A percentile compares a stretch with the other conserved stretches of the same genome.
Conservation (phyloP, 768 basidiomycete genomes). For the Termitomyces sp. region DNA sequence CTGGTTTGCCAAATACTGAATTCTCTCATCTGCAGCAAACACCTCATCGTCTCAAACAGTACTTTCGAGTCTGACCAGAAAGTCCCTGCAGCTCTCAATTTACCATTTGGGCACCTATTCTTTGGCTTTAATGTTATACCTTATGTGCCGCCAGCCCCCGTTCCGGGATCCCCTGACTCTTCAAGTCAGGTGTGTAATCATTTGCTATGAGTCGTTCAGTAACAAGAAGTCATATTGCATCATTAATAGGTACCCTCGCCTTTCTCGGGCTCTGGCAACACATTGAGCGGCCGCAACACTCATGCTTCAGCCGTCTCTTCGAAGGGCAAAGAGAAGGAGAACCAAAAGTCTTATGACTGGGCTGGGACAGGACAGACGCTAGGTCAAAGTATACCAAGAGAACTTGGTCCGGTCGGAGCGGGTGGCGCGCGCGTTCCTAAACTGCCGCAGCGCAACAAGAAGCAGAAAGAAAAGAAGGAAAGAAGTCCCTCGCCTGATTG, state of each 20-base stretch:
- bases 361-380: slow-evolving; percentile 47
- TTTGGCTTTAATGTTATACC: slow-evolving; percentile 87
- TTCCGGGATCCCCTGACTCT: slow-evolving; percentile 23
- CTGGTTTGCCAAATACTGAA: slow-evolving; percentile 8
- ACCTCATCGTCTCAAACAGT: slow-evolving; percentile 77
- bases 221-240: slow-evolving; percentile 3
- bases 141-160: slow-evolving; percentile 47
- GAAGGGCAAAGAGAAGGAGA: slow-evolving; percentile 51
- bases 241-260: slow-evolving; percentile 30
- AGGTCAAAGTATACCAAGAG: slow-evolving; percentile 30
- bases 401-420: slow-evolving; percentile 43
- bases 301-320: slow-evolving; percentile 22
- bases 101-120: slow-evolving; percentile 93
- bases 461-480: slow-evolving; percentile 31
- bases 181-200: not conserved
- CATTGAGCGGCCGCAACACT: slow-evolving; percentile 48
- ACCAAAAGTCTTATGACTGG: slow-evolving; percentile 31
- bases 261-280: slow-evolving; percentile 66
- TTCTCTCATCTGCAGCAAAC: slow-evolving; percentile 46
- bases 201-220: not conserved
- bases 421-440: slow-evolving; percentile 49
- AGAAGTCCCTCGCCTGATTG: slow-evolving; percentile 75
- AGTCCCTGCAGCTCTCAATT: slow-evolving; percentile 83
- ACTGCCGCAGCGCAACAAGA: slow-evolving; percentile 31
- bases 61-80: slow-evolving; percentile 67